A percentile compares a stretch with the other conserved stretches of the same genome.
These are phyloP conservation scores for Epichloe hybrida DNA, from an alignment of 2,329 filamentous ascomycete genomes.

Conservation along the genomic window DNA sequence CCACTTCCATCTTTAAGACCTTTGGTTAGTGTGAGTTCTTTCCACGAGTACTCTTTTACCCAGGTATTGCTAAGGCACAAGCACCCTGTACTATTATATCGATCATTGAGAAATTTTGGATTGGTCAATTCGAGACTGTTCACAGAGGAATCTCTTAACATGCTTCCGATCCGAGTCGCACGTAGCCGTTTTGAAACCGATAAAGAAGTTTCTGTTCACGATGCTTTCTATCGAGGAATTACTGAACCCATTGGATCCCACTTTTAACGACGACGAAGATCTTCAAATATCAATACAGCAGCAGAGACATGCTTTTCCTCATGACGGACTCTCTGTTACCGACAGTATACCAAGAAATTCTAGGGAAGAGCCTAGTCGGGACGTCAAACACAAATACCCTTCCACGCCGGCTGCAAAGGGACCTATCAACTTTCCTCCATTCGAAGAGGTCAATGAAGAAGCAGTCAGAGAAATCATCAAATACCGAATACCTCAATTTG, in stretches of 20 bases:
- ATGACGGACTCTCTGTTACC: neutral
- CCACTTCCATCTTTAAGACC: neutral
- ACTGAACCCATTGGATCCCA: constrained; percentile 1
- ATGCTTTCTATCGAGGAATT: constrained; percentile 3
- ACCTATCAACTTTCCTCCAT: constrained; percentile 54
- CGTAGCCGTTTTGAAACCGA: neutral
- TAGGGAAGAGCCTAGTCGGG: neutral
- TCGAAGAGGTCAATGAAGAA: constrained; percentile 48
- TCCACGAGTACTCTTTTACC: neutral
- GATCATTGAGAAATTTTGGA: neutral
- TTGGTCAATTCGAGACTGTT: neutral
- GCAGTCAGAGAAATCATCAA: constrained; percentile 31
- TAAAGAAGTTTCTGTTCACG: neutral
- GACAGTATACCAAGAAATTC: neutral
- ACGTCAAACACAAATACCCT: neutral
- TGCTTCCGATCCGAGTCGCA: neutral
- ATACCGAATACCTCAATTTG: constrained; percentile 53
- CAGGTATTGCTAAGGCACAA: neutral
- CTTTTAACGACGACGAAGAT: neutral
- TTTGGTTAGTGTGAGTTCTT: neutral
- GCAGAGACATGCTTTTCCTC: neutral
- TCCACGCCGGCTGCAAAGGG: neutral
- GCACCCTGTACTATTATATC: neutral
- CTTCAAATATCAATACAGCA: neutral
- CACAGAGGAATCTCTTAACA: neutral